phyloP scores from a whole-genome alignment of 768 basidiomycete genomes.

The Termitomyces bulborhizus region DNA sequence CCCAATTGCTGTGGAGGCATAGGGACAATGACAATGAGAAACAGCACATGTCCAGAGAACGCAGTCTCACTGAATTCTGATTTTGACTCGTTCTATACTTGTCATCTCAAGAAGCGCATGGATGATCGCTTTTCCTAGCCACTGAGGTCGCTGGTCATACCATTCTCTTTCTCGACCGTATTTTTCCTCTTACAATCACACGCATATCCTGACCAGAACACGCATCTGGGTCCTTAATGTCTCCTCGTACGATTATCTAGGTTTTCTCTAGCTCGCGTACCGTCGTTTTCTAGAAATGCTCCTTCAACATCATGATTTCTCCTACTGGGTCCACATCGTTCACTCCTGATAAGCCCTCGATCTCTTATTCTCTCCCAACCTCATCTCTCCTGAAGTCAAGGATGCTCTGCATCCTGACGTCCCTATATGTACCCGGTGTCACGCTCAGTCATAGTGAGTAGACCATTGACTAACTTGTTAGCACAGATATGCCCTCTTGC shows the following conservation, averaged over 20 bases:
- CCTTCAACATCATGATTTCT: slow-evolving; percentile 10
- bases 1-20: no score
- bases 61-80: slow-evolving; percentile 80
- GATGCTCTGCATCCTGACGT: slow-evolving; percentile 55
- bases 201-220: slow-evolving; percentile 46
- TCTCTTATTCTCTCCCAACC: slow-evolving; percentile 66
- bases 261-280: slow-evolving; percentile 80
- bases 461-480: background rate
- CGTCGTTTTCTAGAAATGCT: slow-evolving; percentile 3
- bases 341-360: slow-evolving; percentile 65
- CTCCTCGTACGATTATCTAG: slow-evolving; percentile 98
- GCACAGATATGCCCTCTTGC: slow-evolving; percentile 87
- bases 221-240: slow-evolving; percentile 64
- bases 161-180: slow-evolving; percentile 78
- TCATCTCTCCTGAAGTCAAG: slow-evolving; percentile 64
- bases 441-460: background rate
- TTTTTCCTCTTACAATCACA: slow-evolving; percentile 65
- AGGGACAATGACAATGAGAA: no score
- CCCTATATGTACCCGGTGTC: slow-evolving; percentile 12
- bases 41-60: no score
- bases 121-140: slow-evolving; percentile 92
- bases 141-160: slow-evolving; percentile 96
- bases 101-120: slow-evolving; percentile 88
- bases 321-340: slow-evolving; percentile 21
- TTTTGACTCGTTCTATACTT: slow-evolving; percentile 99